phyloP scores from a whole-genome alignment of 768 basidiomycete species.

The Mycena olivaceomarginata region DNA sequence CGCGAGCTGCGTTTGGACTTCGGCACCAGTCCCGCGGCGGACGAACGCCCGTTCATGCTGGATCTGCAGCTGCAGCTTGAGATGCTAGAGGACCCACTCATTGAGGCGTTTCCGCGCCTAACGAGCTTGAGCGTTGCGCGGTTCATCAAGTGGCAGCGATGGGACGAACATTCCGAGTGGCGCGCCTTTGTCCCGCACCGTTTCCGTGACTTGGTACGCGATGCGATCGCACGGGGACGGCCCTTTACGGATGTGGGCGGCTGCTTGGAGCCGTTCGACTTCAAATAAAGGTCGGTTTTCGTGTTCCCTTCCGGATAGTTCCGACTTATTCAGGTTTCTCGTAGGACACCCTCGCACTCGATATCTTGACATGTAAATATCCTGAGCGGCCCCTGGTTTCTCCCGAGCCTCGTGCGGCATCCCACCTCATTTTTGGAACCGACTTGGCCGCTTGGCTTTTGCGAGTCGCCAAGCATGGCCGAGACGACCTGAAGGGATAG shows the following conservation, averaged over 20 bases:
- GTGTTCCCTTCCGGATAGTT: neutral
- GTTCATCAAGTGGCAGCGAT: slow-evolving; percentile 28
- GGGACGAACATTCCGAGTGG: slow-evolving; percentile 22
- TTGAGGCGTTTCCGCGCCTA: slow-evolving; percentile 12
- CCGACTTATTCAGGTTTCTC: neutral
- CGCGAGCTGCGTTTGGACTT: slow-evolving; percentile 35
- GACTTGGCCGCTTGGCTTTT: too few species aligned
- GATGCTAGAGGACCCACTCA: neutral
- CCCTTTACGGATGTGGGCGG: slow-evolving; percentile 14
- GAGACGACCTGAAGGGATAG: too few species aligned
- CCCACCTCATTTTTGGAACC: too few species aligned
- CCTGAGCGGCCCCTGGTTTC: too few species aligned
- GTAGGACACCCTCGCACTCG: neutral
- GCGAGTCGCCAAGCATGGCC: too few species aligned
- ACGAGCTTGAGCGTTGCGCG: slow-evolving; percentile 7
- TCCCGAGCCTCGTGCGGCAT: too few species aligned
- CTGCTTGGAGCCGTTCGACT: slow-evolving; percentile 21
- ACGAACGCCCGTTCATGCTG: slow-evolving; percentile 27
- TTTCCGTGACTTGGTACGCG: slow-evolving; percentile 2
- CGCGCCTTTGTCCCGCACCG: slow-evolving; percentile 32
- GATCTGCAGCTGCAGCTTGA: slow-evolving; percentile 33
- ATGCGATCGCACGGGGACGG: slow-evolving; percentile 8
- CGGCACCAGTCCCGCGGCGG: neutral
- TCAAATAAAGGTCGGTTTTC: neutral
- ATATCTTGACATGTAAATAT: neutral